Evolutionary conservation across 148 eudicot genomes (phyloP), one percentile per base, ranked within the genome.

Genomic region (Diospyros kaki): DNA sequence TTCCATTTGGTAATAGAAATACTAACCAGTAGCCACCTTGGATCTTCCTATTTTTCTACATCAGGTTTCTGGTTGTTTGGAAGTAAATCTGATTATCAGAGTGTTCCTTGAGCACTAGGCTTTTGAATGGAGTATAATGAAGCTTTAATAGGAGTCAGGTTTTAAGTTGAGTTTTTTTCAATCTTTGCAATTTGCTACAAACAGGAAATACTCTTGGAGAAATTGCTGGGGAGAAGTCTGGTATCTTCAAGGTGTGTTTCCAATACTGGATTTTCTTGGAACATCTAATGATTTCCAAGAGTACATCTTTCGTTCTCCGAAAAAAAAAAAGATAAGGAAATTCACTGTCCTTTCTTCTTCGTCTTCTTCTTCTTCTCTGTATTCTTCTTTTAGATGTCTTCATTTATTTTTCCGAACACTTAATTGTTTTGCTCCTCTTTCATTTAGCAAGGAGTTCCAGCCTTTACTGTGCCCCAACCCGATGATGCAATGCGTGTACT

Each of bases 211-310:
- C 99, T 71, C 93, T 96, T 72, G 94, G 93, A 73, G 88, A 84
- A 85, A 96, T 96, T 82, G 98, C 99, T 73, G 97, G 89, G 60
- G 97, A 93, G 80, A 96, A 96, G 80, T 93, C 99, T 73, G 99
- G 99, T 68, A 96, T 96, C 71, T 83, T 93, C 42, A 96, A 96
- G 98, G 99, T 96, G 71, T 56, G 68, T 59, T 3, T 45, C 17
- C 0, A 40, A 61, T 15, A 4, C 10, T 44, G 28, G 2, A 58
- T 54, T 61, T 44, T 6, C 51, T 58, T 60, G 3, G 45, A 69
- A 54, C 61, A 69, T 11, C 5, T 15, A 6, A 40, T 73, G 13
- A 51, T 13, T 39, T 73, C 15, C 50, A 63, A 39, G 39, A 52
- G 40, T 39, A 53, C 7, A 44, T 68, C 56, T 59, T 43, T 43